Conservation (phyloP, 805 yeast genomes). For the Saccharomycopsis selenospora region DNA sequence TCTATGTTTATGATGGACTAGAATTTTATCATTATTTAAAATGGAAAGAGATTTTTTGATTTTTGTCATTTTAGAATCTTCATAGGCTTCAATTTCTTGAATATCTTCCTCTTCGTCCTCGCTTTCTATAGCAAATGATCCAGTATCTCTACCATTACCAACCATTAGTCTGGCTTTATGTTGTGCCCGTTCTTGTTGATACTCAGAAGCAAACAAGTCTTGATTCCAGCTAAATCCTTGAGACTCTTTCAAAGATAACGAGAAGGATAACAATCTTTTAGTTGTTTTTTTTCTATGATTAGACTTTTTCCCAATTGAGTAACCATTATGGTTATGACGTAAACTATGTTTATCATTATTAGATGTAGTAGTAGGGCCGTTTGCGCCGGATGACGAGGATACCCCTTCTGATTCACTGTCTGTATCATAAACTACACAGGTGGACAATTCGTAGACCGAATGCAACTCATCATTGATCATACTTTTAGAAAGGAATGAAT, state of each 20-base stretch:
- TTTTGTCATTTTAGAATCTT: too few relatives aligned
- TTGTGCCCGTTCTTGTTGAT: constrained; percentile 39
- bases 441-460: constrained; percentile 40
- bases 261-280: constrained; percentile 29
- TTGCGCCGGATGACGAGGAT: too few relatives aligned
- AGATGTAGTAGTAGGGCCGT: neutral
- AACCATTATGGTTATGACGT: neutral
- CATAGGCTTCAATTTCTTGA: neutral
- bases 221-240: constrained; percentile 77
- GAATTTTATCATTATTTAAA: neutral
- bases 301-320: too few relatives aligned
- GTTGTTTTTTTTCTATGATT: too few relatives aligned
- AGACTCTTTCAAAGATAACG: constrained; percentile 48
- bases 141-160: neutral
- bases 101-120: constrained; percentile 5
- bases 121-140: neutral
- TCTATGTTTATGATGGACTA: constrained; percentile 10
- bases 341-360: neutral
- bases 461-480: constrained; percentile 53
- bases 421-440: constrained; percentile 25
- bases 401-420: too few relatives aligned
- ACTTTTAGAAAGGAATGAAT: constrained; percentile 47
- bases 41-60: too few relatives aligned
- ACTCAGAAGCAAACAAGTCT: constrained; percentile 65
- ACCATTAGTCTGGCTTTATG: neutral